Evolutionary conservation across 2,329 filamentous ascomycete species (phyloP).

Genomic region (Diaporthe australafricana): DNA sequence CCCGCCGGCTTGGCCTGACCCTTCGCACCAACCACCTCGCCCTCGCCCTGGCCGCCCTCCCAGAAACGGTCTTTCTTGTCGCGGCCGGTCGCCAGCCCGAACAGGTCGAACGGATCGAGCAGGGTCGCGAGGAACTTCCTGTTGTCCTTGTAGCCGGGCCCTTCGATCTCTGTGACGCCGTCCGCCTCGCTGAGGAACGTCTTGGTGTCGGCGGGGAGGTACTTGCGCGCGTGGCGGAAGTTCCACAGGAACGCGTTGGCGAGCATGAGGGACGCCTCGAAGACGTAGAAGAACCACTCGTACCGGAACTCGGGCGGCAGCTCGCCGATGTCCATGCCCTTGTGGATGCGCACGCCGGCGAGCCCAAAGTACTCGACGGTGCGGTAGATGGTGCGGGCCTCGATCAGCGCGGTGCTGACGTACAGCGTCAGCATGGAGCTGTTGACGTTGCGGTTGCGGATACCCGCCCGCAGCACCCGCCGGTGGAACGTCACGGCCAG

Average conservation of each 20-base stretch:
- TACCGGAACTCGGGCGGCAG: slow-evolving; percentile 52
- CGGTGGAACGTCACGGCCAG: slow-evolving; percentile 59
- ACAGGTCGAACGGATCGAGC: slow-evolving; percentile 47
- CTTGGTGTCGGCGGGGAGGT: slow-evolving; percentile 49
- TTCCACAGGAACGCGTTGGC: slow-evolving; percentile 54
- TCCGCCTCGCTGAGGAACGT: slow-evolving; percentile 54
- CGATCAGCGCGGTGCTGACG: slow-evolving; percentile 55
- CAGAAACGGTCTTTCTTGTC: slow-evolving; percentile 43
- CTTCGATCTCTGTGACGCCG: slow-evolving; percentile 49
- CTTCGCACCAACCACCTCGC: not conserved
- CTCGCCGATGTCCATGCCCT: slow-evolving; percentile 41
- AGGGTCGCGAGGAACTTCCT: slow-evolving; percentile 41
- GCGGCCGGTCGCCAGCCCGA: slow-evolving; percentile 39
- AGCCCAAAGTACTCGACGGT: slow-evolving; percentile 59
- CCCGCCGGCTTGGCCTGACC: not conserved
- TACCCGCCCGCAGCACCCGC: slow-evolving; percentile 43
- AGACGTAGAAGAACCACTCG: slow-evolving; percentile 60
- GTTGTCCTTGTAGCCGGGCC: slow-evolving; percentile 46
- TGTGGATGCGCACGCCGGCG: slow-evolving; percentile 47
- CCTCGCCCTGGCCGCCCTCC: slow-evolving; percentile 37
- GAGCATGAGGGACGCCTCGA: slow-evolving; percentile 56
- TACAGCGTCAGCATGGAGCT: slow-evolving; percentile 54
- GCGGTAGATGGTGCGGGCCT: slow-evolving; percentile 61
- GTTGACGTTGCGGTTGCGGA: slow-evolving; percentile 38
- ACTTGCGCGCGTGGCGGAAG: slow-evolving; percentile 51